Percentiles rank a stretch among this genome's conserved stretches.
Conservation (phyloP, 1,284 basidiomycete species). For the Rhodotorula sp. region DNA sequence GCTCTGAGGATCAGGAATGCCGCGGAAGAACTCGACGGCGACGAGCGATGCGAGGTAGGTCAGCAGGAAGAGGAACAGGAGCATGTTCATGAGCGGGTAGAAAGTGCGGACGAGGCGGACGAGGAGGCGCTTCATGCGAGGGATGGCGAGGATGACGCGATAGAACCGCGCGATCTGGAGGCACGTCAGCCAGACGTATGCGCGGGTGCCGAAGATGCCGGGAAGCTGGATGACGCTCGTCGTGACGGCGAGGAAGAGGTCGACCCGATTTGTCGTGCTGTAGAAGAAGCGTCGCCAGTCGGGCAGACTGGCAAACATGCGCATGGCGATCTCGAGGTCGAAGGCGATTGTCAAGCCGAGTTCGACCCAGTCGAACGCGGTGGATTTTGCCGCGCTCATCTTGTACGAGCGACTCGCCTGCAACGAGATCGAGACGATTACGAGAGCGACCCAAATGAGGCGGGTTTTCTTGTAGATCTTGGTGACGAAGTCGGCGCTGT, state of each 20-base stretch:
- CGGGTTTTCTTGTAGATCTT: constrained; percentile 59
- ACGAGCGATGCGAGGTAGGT: constrained; percentile 80
- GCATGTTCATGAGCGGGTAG: constrained; percentile 89
- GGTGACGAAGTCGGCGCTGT: constrained; percentile 29
- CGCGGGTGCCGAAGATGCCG: constrained; percentile 61
- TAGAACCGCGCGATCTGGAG: constrained; percentile 90
- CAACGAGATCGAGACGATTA: constrained; percentile 59
- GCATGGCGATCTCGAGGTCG: constrained; percentile 80
- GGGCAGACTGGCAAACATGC: constrained; percentile 70
- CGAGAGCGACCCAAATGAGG: constrained; percentile 73
- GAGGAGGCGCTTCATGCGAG: constrained; percentile 75
- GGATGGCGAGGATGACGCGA: constrained; percentile 83
- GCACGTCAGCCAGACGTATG: constrained; percentile 88
- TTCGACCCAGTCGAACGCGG: constrained; percentile 63
- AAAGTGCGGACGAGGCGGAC: constrained; percentile 90
- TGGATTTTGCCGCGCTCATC: constrained; percentile 55
- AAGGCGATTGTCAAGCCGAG: constrained; percentile 79
- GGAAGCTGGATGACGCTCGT: constrained; percentile 86
- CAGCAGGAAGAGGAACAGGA: constrained; percentile 83
- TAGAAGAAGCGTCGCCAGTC: constrained; percentile 77
- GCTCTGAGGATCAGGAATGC: constrained; percentile 59
- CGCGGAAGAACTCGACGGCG: constrained; percentile 59
- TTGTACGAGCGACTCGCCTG: constrained; percentile 73
- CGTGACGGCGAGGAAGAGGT: constrained; percentile 75
- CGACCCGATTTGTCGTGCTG: constrained; percentile 69